Evolutionary conservation across 2,329 filamentous ascomycete genomes (phyloP).

Genomic region (Ascochyta viciae-villosae): DNA sequence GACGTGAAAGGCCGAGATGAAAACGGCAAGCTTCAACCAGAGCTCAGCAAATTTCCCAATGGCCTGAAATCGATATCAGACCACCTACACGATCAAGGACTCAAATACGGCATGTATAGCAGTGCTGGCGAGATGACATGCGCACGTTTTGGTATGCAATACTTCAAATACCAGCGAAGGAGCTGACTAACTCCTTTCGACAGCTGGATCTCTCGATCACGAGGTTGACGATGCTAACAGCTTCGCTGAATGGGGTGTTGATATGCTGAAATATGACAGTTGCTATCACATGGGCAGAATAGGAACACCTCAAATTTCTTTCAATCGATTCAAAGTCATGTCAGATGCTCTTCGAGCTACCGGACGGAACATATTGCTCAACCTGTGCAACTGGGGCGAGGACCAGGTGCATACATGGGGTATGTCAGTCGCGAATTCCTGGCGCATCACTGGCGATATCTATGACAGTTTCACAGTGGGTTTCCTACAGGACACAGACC

Average conservation of each 20-base stretch:
- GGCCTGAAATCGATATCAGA: conserved; percentile 64
- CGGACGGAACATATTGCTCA: conserved; percentile 34
- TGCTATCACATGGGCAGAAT: conserved; percentile 43
- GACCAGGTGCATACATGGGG: conserved; percentile 46
- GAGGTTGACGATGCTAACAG: conserved; percentile 36
- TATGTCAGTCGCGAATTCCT: conserved; percentile 43
- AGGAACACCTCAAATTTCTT: conserved; percentile 34
- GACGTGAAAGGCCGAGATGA: conserved; percentile 56
- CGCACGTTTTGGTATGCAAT: conserved; percentile 57
- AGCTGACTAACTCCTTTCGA: background rate
- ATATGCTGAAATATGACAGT: conserved; percentile 49
- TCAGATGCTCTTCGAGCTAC: conserved; percentile 33
- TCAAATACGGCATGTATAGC: conserved; percentile 71
- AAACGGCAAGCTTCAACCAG: conserved; percentile 46
- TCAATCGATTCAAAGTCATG: conserved; percentile 39
- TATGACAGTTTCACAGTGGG: conserved; percentile 37
- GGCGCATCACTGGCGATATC: conserved; percentile 43
- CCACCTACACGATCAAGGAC: conserved; percentile 47
- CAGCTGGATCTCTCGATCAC: conserved; percentile 36
- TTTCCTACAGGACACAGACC: background rate
- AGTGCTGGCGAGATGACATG: conserved; percentile 62
- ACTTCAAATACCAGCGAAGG: background rate
- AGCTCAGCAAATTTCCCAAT: conserved; percentile 65
- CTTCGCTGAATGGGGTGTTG: conserved; percentile 43
- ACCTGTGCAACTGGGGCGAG: conserved; percentile 48